A percentile compares a stretch with the other conserved stretches of the same genome.
phyloP scores from a whole-genome alignment of 2,329 filamentous ascomycete species.

The Fusarium sp. region DNA sequence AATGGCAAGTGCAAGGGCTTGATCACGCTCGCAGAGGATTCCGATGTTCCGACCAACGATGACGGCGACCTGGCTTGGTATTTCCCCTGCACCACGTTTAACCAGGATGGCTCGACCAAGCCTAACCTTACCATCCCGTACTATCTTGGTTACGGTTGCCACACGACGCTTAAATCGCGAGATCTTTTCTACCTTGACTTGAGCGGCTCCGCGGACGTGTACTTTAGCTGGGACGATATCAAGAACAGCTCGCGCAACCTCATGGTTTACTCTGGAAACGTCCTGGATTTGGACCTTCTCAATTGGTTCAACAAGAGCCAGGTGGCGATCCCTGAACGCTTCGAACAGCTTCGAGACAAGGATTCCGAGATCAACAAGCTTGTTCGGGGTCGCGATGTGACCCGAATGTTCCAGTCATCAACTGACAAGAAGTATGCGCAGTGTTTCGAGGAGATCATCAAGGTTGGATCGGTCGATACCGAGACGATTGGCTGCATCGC shows the following conservation, averaged over 20 bases:
- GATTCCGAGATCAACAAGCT: slow-evolving; percentile 68
- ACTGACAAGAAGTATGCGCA: slow-evolving; percentile 84
- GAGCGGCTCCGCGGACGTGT: slow-evolving; percentile 82
- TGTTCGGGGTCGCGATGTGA: slow-evolving; percentile 88
- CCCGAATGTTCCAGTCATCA: slow-evolving; percentile 83
- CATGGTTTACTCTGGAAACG: slow-evolving; percentile 93
- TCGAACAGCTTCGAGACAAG: slow-evolving; percentile 82
- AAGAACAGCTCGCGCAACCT: slow-evolving; percentile 90
- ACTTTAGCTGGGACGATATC: slow-evolving; percentile 95
- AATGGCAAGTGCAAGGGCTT: slow-evolving; percentile 95
- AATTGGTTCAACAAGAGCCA: slow-evolving; percentile 89
- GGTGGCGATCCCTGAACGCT: slow-evolving; percentile 79
- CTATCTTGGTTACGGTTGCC: slow-evolving; percentile 89
- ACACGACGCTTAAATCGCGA: slow-evolving; percentile 78
- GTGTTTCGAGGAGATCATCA: slow-evolving; percentile 94
- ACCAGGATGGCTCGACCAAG: slow-evolving; percentile 88
- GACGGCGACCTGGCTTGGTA: slow-evolving; percentile 90
- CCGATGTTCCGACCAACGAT: slow-evolving; percentile 82
- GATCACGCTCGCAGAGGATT: slow-evolving; percentile 77
- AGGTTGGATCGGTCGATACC: slow-evolving; percentile 94
- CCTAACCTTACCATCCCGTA: slow-evolving; percentile 80
- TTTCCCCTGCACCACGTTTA: slow-evolving; percentile 91
- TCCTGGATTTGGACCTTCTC: slow-evolving; percentile 89
- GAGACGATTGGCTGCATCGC: slow-evolving; percentile 98
- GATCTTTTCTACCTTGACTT: slow-evolving; percentile 80